These are phyloP conservation scores for Astraeus odoratus DNA, from an alignment of 768 basidiomycete species.

Conservation along the genomic window DNA sequence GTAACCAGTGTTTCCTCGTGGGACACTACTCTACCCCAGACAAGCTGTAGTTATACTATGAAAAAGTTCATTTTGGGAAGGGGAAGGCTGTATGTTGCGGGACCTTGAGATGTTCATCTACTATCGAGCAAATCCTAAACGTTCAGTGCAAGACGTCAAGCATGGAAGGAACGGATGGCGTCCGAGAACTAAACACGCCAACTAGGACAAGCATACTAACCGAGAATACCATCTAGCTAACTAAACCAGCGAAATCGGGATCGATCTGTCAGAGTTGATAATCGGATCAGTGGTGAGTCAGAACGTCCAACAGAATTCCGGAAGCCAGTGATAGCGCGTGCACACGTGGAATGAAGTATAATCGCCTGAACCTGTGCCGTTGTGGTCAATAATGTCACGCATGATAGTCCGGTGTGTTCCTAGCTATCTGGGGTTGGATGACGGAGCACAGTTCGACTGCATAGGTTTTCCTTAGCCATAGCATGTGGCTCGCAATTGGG, in stretches of 20 bases:
- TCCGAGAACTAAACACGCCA: slow-evolving; percentile 35
- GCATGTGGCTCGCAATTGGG: slow-evolving; percentile 84
- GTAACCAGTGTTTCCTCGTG: slow-evolving; percentile 95
- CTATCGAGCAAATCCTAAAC: slow-evolving; percentile 92
- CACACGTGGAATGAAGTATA: slow-evolving; percentile 82
- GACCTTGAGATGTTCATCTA: too few relatives aligned
- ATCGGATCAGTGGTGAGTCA: too few relatives aligned
- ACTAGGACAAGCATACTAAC: slow-evolving; percentile 86
- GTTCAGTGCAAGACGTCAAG: too few relatives aligned
- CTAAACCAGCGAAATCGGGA: slow-evolving; percentile 89
- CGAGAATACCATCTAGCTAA: too few relatives aligned
- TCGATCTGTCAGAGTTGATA: slow-evolving; percentile 54
- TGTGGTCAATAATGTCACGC: too few relatives aligned
- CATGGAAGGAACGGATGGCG: neutral
- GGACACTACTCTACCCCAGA: slow-evolving; percentile 87
- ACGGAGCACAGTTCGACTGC: slow-evolving; percentile 87
- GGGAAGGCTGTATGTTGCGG: slow-evolving; percentile 1
- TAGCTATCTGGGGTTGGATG: neutral
- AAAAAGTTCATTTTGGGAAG: neutral
- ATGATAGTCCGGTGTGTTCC: too few relatives aligned
- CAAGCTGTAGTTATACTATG: slow-evolving; percentile 18
- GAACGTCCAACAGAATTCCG: neutral
- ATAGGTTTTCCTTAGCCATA: slow-evolving; percentile 72
- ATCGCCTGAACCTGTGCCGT: slow-evolving; percentile 73
- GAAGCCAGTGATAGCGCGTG: slow-evolving; percentile 3